Base-by-base conservation (phyloP, 768 basidiomycete species). In the Calocybe gangraenosa region DNA sequence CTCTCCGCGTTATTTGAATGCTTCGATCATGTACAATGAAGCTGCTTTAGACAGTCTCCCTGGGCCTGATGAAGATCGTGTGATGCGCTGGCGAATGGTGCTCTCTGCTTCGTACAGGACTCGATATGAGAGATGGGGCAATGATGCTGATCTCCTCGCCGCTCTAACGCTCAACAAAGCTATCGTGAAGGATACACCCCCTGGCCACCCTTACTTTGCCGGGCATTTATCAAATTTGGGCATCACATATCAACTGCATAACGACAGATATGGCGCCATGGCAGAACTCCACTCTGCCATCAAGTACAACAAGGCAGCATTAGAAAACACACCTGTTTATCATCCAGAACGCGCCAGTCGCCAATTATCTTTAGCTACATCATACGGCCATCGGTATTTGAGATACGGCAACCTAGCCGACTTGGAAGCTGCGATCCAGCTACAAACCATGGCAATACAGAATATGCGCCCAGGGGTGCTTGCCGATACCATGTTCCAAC, bases 371-470 rank as follows among this genome's bases (percentile, higher is more conserved):
- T 15, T 43, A 20, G 25, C 11, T 5, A 28, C 25, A 28, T 28
- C 25, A 11, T 52, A 44, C 32, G 9, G 13, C n/a, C 35, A 50
- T n/a, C 33, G 34, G 32, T 50, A 41, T 25, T 15, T 39, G 23
- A 36, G 44, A 30, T 41, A 28, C 14, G 47, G 48, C 1, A 36
- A 45, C n/a, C 14, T 53, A 11, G 14, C 51, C 32, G 60, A 58
- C 19, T 50, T 63, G 18, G 55, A 59, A 21, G 21, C 38, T 20
- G 40, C 48, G 6, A 18, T 53, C 20, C 9, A 20, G 5, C 34
- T 43, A n/a, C 19, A 40, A 19, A 18, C 42, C 36, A 14, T 3
- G 17, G 42, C 48, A 33, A 43, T 53, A 0, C 21, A 32, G 23
- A 41, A 39, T 18, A 51, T 47, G 22, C 46, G 50, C 7, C 15